These are phyloP conservation scores for Mycotypha africana DNA, from an alignment of 371 early-diverging fungal species.

Conservation along the genomic window DNA sequence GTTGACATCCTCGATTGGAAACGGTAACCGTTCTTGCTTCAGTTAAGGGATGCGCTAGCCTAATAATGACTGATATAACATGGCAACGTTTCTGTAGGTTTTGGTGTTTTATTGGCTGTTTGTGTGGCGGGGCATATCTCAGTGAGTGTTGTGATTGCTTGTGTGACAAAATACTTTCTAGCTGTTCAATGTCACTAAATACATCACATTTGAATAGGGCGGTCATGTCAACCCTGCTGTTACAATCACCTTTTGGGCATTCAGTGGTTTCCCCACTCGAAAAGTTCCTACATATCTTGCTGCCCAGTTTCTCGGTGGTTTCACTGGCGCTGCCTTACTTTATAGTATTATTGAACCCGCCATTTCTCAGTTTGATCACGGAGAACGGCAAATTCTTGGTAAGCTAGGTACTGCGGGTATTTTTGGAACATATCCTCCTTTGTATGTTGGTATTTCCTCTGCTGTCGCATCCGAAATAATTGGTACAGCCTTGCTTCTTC, in stretches of 20 bases:
- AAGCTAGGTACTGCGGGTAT: conserved; percentile 66
- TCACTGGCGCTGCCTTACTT: conserved; percentile 65
- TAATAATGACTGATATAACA: not conserved
- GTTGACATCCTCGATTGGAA: conserved; percentile 31
- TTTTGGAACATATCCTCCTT: conserved; percentile 63
- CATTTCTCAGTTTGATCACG: conserved; percentile 55
- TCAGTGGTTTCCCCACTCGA: conserved; percentile 60
- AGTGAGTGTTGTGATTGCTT: too few relatives aligned
- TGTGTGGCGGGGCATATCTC: conserved; percentile 72
- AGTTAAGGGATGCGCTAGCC: too few relatives aligned
- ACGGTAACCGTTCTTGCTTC: too few relatives aligned
- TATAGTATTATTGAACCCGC: conserved; percentile 52
- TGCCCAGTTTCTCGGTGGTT: conserved; percentile 67
- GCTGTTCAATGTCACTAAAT: not conserved
- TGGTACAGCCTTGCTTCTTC: conserved; percentile 70
- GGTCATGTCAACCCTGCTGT: conserved; percentile 82
- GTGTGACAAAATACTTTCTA: too few relatives aligned
- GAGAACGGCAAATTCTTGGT: conserved; percentile 49
- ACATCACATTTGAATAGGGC: conserved; percentile 42
- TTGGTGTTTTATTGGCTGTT: conserved; percentile 42
- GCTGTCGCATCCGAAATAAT: conserved; percentile 75
- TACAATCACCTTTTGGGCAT: conserved; percentile 63
- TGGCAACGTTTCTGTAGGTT: conserved; percentile 11
- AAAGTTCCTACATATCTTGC: conserved; percentile 58
- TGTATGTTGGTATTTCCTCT: conserved; percentile 45